A percentile compares a stretch with the other conserved stretches of the same genome.
Evolutionary conservation across 768 basidiomycete species (phyloP).

Genomic region (Suillus placidus): DNA sequence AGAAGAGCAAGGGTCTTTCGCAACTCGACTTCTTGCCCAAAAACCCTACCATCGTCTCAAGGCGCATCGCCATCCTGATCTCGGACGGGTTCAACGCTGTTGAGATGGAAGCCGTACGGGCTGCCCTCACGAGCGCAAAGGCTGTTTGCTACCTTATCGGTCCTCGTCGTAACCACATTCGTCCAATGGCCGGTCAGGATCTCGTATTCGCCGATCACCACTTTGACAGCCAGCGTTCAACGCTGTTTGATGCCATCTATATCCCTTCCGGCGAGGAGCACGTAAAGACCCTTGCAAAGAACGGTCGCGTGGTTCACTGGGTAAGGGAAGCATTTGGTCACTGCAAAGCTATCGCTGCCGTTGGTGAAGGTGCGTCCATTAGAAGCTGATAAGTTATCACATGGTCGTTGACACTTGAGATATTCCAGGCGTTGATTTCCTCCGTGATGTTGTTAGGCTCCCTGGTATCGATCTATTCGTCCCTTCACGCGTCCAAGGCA

Average conservation of each 20-base stretch:
- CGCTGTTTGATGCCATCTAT: slow-evolving; percentile 80
- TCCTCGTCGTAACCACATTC: slow-evolving; percentile 58
- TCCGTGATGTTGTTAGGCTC: slow-evolving; percentile 49
- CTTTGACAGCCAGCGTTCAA: slow-evolving; percentile 79
- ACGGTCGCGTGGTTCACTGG: slow-evolving; percentile 80
- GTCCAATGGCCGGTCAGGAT: slow-evolving; percentile 34
- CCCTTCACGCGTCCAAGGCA: slow-evolving; percentile 24
- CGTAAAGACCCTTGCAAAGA: slow-evolving; percentile 55
- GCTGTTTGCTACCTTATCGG: slow-evolving; percentile 71
- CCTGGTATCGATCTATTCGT: slow-evolving; percentile 48
- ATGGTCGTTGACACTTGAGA: slow-evolving; percentile 6
- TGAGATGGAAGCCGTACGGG: slow-evolving; percentile 61
- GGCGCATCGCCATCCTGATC: slow-evolving; percentile 77
- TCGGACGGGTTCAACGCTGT: slow-evolving; percentile 71
- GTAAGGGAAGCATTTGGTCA: slow-evolving; percentile 86
- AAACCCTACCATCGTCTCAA: slow-evolving; percentile 58
- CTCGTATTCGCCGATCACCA: slow-evolving; percentile 62
- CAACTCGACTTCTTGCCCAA: slow-evolving; percentile 59
- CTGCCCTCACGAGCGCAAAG: slow-evolving; percentile 50
- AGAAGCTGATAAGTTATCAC: slow-evolving; percentile 4
- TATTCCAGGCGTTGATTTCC: slow-evolving; percentile 48
- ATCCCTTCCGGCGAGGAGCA: slow-evolving; percentile 72
- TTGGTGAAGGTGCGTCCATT: slow-evolving; percentile 58
- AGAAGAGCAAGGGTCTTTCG: slow-evolving; percentile 56
- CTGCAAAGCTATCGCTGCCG: slow-evolving; percentile 79